Conservation (phyloP, 208 protist genomes). For the Novymonas esmeraldas region DNA sequence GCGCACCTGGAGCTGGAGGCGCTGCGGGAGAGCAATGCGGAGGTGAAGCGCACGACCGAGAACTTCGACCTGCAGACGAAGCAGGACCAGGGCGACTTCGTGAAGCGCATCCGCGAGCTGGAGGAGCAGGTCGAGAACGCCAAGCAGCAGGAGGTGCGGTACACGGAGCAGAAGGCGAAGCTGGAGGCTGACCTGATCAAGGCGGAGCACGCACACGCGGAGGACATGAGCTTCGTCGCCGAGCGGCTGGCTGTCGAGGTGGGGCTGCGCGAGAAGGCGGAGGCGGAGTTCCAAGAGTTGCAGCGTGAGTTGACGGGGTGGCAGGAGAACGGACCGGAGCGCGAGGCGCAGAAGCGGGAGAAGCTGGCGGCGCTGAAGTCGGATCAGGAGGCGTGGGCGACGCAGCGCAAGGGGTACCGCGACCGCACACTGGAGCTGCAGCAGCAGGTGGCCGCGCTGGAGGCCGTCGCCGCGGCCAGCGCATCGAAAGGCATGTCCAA, state of each 20-base stretch:
- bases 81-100: conserved; percentile 72
- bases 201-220: conserved; percentile 41
- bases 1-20: conserved; percentile 73
- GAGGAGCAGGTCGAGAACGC: conserved; percentile 76
- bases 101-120: conserved; percentile 66
- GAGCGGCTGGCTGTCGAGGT: conserved; percentile 61
- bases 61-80: conserved; percentile 80
- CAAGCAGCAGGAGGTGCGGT: conserved; percentile 49
- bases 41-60: conserved; percentile 72
- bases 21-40: conserved; percentile 59
- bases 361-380: conserved; percentile 48
- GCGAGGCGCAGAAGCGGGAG: conserved; percentile 54
- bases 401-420: conserved; percentile 69
- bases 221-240: conserved; percentile 49
- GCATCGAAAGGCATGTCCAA: conserved; percentile 6
- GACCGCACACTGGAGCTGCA: conserved; percentile 45
- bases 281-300: conserved; percentile 50
- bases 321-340: conserved; percentile 51
- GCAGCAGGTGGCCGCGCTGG: conserved; percentile 42
- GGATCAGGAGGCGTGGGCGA: conserved; percentile 60
- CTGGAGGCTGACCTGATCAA: conserved; percentile 58
- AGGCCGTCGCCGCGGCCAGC: conserved; percentile 28
- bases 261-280: conserved; percentile 61
- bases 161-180: conserved; percentile 55
- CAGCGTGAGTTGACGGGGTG: conserved; percentile 61